Evolutionary conservation across 1,139 yeast species (phyloP).

Genomic region (Saccharomycopsis phalli): DNA sequence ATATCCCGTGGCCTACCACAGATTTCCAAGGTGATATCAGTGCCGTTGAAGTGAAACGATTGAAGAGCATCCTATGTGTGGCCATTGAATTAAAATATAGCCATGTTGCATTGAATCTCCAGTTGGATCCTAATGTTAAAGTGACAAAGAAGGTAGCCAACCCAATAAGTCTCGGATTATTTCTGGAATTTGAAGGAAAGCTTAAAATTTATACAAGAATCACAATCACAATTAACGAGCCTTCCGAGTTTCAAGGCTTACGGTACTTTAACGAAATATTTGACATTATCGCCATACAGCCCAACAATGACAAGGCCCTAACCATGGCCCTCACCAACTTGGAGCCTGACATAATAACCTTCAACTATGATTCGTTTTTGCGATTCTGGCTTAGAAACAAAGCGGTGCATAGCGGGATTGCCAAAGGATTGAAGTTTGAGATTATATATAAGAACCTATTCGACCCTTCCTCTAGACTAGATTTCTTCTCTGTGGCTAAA

Average conservation of each 20-base stretch:
- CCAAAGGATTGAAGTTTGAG: slow-evolving; percentile 77
- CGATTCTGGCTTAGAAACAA: slow-evolving; percentile 80
- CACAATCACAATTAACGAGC: slow-evolving; percentile 69
- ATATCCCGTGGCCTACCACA: slow-evolving; percentile 71
- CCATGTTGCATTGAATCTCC: slow-evolving; percentile 65
- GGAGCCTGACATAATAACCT: slow-evolving; percentile 72
- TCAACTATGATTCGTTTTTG: slow-evolving; percentile 55
- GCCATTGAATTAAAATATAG: slow-evolving; percentile 59
- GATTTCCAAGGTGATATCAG: slow-evolving; percentile 38
- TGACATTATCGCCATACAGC: slow-evolving; percentile 77
- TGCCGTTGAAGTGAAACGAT: slow-evolving; percentile 32
- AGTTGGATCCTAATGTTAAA: slow-evolving; percentile 32
- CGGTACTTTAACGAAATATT: slow-evolving; percentile 47
- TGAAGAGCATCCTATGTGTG: slow-evolving; percentile 47
- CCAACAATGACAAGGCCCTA: slow-evolving; percentile 70
- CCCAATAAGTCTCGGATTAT: slow-evolving; percentile 30
- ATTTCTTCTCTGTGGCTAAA: slow-evolving; percentile 61
- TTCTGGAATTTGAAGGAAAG: slow-evolving; percentile 30
- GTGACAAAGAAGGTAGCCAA: slow-evolving; percentile 37
- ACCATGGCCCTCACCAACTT: slow-evolving; percentile 62
- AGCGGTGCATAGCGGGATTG: slow-evolving; percentile 73
- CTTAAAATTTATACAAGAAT: slow-evolving; percentile 59
- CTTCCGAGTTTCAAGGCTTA: slow-evolving; percentile 66
- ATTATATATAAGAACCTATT: slow-evolving; percentile 55
- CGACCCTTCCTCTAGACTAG: slow-evolving; percentile 33